Base-by-base conservation (phyloP, 192 early-diverging fungal genomes). In the Coemansia sp. region DNA sequence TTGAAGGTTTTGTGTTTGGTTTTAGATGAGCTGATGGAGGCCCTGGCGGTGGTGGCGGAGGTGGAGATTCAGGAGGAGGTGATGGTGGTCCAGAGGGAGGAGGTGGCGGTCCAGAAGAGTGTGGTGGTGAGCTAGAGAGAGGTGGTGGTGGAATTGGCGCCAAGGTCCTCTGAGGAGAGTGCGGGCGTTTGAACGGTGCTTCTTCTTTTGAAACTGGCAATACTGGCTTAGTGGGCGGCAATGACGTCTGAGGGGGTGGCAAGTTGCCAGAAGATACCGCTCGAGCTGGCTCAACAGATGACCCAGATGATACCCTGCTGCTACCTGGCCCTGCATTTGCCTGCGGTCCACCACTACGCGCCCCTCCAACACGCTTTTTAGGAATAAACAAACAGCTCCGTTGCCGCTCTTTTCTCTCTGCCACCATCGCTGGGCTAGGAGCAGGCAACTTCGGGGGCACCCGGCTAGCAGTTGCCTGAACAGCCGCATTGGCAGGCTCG, bases 351-450 rank as follows among this genome's bases (percentile, higher is more conserved):
- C 32, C 53, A 10, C 42, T 34, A 26, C 20, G 32, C 18, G 15
- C 30, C 16, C 39, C 10, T 0, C 40, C 56, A 6, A 43, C 34
- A 3, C 71, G 60, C 40, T 67, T 74, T 8, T 34, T 40, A 14
- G 64, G 71, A 30, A 74, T 74, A 67, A 74, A 74, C 71, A 74
- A 28, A 8, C 56, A 46, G 30, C 56, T 63, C 5, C 51, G 64
- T 51, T 62, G 59, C 56, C 60, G 58, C 38, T 66, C 56, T 5
- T 52, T 64, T 28, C 23, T 34, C 2, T 40, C 56, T 9, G 50
- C 55, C 6, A 26, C 23, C 1, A 26, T 4, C 4, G 23, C 23
- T 26, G 23, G 4, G 23, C 23, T 26, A 26, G 23, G 23, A 1
- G 23, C 23, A 26, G 23, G 23, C 23, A 26, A 4, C 4, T 26